Evolutionary conservation across 2,329 filamentous ascomycete genomes (phyloP).

Genomic region (Fusarium goolgardi): DNA sequence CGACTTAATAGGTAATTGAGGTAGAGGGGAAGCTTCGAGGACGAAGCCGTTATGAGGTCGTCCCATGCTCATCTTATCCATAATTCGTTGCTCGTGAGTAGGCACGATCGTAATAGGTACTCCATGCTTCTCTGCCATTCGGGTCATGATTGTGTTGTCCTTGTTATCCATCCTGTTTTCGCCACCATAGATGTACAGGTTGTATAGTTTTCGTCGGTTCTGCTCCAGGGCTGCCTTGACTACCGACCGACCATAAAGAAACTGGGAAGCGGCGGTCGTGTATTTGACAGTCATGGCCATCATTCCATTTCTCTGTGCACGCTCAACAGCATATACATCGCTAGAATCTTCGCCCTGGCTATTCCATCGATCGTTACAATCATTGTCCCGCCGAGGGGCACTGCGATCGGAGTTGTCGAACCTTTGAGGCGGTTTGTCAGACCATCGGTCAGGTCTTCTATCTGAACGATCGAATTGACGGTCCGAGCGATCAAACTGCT

Average conservation of each 20-base stretch:
- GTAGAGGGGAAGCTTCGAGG: conserved; percentile 86
- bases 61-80: conserved; percentile 85
- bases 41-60: conserved; percentile 92
- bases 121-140: conserved; percentile 60
- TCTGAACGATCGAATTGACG: conserved; percentile 10
- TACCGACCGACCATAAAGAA: conserved; percentile 85
- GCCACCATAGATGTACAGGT: conserved; percentile 79
- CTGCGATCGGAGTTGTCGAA: conserved; percentile 14
- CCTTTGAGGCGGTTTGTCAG: conserved; percentile 18
- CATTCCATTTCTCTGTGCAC: conserved; percentile 48
- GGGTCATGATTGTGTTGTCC: conserved; percentile 58
- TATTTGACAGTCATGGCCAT: conserved; percentile 61
- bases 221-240: conserved; percentile 81
- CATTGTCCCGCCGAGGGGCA: conserved; percentile 20
- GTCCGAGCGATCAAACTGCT: not conserved
- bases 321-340: conserved; percentile 16
- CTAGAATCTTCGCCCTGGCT: conserved; percentile 3
- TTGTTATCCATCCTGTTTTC: conserved; percentile 63
- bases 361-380: conserved; percentile 24
- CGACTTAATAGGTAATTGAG: conserved; percentile 73
- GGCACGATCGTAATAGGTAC: conserved; percentile 69
- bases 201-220: conserved; percentile 79
- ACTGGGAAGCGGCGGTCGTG: conserved; percentile 89
- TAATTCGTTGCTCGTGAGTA: conserved; percentile 71
- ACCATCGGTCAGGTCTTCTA: not conserved